Base-by-base conservation (phyloP, 169 alveolate species). In the Eimeria tenella region DNA sequence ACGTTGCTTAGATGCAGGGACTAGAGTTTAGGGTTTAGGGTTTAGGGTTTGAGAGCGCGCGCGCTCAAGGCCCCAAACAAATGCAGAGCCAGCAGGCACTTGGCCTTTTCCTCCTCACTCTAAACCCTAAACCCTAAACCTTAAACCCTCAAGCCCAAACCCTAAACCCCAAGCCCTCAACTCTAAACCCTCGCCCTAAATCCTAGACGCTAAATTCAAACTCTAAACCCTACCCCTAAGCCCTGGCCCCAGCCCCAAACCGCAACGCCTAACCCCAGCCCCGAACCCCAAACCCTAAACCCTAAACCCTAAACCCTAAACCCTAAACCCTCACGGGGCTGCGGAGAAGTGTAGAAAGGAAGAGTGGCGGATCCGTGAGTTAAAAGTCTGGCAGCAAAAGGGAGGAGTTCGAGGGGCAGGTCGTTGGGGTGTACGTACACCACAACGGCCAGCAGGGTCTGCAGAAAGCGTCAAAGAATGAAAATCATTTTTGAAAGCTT, bases 281-380 rank as follows among this genome's bases (percentile, higher is more conserved):
- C 73, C 73, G 23, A 31, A 2, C 65, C 5, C 65, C 17, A 58
- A 58, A 58, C 65, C 65, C 65, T 58, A 58, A 63, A 63, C 73
- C 73, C 73, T 63, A 63, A 6, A 63, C n/a, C 73, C 73, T 17
- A 9, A 15, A 58, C 17, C 17, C 65, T 63, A 17, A 63, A 63
- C 73, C 73, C 73, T 63, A 63, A 63, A 63, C 73, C 73, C 73
- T 63, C n/a, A 17, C n/a, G n/a, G 25, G n/a, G 79, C 50, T 5
- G 70, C 11, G 79, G 79, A 23, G 21, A 31, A 31, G 79, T 68
- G 21, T 68, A 68, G 49, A 5, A 68, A 9, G 79, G 79, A 17
- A 68, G 31, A 4, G 25, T 17, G 10, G 79, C 79, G 49, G 50
- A 19, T 21, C 79, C 79, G 13, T 68, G 79, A 17, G 79, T 68